These are phyloP conservation scores for Ziziphus jujuba DNA, from an alignment of 306 rosid species.

Conservation along the genomic window DNA sequence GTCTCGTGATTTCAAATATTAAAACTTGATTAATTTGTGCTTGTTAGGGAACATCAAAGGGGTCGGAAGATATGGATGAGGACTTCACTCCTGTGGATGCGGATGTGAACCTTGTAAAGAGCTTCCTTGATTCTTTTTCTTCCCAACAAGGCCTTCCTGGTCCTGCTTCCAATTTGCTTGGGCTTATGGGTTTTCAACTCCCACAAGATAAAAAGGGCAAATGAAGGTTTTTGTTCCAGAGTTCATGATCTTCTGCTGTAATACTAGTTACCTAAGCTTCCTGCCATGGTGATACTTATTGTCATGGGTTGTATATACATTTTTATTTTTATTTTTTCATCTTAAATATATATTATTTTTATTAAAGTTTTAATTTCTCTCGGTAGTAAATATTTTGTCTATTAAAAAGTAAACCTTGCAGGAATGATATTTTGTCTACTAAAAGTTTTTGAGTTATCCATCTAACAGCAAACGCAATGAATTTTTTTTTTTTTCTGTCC, in stretches of 20 bases:
- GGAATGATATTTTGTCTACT: too few relatives aligned
- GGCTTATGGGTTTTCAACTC: constrained; percentile 87
- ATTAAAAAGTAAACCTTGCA: too few relatives aligned
- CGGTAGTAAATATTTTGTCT: too few relatives aligned
- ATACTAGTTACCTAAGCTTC: neutral
- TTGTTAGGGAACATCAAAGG: constrained; percentile 66
- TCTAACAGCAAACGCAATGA: too few relatives aligned
- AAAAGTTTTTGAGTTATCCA: too few relatives aligned
- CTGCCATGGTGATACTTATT: constrained; percentile 13
- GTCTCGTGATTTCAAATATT: neutral
- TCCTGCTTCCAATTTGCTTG: constrained; percentile 95
- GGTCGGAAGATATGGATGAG: constrained; percentile 61
- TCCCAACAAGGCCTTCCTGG: constrained; percentile 99
- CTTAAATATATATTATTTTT: too few relatives aligned
- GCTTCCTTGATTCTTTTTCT: constrained; percentile 87
- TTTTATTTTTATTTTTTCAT: too few relatives aligned
- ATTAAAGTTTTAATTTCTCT: too few relatives aligned
- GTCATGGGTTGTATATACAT: neutral
- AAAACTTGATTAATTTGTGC: constrained; percentile 9
- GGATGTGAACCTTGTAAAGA: constrained; percentile 91
- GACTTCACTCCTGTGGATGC: constrained; percentile 88
- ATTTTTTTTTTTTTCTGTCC: too few relatives aligned
- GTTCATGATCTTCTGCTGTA: neutral
- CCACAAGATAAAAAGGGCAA: constrained; percentile 68
- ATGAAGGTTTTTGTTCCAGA: constrained; percentile 26